phyloP scores from a whole-genome alignment of 805 yeast species.

The Metschnikowia baotianmanensis region DNA sequence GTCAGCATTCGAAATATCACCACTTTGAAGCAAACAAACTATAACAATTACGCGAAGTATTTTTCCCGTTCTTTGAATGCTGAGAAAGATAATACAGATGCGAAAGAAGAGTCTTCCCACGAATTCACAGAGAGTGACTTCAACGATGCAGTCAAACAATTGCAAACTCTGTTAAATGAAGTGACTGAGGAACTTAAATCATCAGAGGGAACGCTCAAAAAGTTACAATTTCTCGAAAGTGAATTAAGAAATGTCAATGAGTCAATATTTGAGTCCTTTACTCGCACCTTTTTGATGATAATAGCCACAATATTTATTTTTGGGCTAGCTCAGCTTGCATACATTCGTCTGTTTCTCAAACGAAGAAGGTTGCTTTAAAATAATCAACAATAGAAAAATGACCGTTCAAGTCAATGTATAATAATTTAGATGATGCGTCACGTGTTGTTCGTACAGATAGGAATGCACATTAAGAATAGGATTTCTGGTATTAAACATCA shows the following conservation, averaged over 20 bases:
- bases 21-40: constrained; percentile 35
- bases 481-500: background rate
- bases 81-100: constrained; percentile 5
- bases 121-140: constrained; percentile 33
- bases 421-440: background rate
- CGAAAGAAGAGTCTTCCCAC: constrained; percentile 6
- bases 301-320: constrained; percentile 26
- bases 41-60: constrained; percentile 34
- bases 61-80: constrained; percentile 20
- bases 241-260: constrained; percentile 39
- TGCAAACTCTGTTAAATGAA: constrained; percentile 31
- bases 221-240: constrained; percentile 33
- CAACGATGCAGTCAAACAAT: constrained; percentile 27
- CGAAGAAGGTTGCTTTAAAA: constrained; percentile 22
- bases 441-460: background rate
- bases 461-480: background rate
- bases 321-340: constrained; percentile 33
- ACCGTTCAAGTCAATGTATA: background rate
- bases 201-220: constrained; percentile 27
- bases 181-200: constrained; percentile 30
- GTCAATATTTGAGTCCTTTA: constrained; percentile 34
- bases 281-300: constrained; percentile 27
- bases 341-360: constrained; percentile 30
- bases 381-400: background rate
- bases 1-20: constrained; percentile 37